Base-by-base conservation (phyloP, 1,284 basidiomycete genomes). In the Bjerkandera adusta region DNA sequence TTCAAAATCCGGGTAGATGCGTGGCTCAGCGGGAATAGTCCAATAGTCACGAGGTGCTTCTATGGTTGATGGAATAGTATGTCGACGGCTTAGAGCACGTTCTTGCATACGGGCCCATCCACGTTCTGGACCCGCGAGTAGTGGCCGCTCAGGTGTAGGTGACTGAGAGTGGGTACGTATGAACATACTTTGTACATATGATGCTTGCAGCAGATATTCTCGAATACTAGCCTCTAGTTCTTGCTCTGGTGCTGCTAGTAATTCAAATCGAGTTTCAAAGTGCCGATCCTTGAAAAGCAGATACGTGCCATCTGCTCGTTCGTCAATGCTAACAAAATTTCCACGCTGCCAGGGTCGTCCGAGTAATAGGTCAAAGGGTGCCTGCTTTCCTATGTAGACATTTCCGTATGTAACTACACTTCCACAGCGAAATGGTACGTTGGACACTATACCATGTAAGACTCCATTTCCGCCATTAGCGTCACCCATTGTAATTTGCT, bases 321-420 rank as follows among this genome's bases (percentile, higher is more conserved):
- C 62, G 32, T 62, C 55, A 27, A 63, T 65, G 2, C 47, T 49
- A 1, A 65, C 60, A 21, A 47, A 30, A 34, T 65, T 62, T 6
- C 49, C 56, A 8, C 49, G 13, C 42, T 63, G 62, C 63, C 61
- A 63, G 2, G 59, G 61, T 2, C 62, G 21, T 37, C 61, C 61
- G 3, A 63, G 50, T 1, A 65, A 37, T 13, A 65, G 25, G 16
- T 58, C 52, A 40, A 59, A 64, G 0, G 62, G 59, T 13, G 56
- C 44, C 2, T 46, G 33, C 0, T 47, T 41, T 10, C 52, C 56
- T 0, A 64, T 43, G 34, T 48, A 60, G 0, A 62, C 24, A 30
- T 56, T 51, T 7, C 53, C 53, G 10, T 26, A 25, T n/a, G 46
- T 48, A n/a, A 10, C 13, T 4, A 48, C 32, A 2, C 18, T n/a